These are phyloP conservation scores for Chlorociboria aeruginascens DNA, from an alignment of 495 filamentous ascomycete genomes.

Conservation along the genomic window DNA sequence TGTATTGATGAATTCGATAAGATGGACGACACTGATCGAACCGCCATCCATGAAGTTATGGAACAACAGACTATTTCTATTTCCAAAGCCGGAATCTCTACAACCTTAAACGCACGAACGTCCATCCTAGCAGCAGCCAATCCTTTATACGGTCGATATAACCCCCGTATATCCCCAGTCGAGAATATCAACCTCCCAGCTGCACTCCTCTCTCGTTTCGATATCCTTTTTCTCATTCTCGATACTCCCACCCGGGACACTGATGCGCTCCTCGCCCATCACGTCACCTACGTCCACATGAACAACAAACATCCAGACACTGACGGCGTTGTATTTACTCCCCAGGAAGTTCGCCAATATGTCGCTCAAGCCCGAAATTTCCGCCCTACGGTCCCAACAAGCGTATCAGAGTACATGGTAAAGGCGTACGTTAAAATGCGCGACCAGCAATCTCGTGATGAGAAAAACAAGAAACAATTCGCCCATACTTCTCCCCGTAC, in stretches of 20 bases:
- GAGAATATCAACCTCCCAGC: slow-evolving; percentile 98
- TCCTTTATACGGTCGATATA: slow-evolving; percentile 95
- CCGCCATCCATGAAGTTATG: slow-evolving; percentile 99
- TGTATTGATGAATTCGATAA: slow-evolving; percentile 99
- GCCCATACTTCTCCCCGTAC: slow-evolving; percentile 89
- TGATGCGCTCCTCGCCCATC: slow-evolving; percentile 87
- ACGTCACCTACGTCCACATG: slow-evolving; percentile 97
- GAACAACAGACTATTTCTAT: slow-evolving; percentile 99
- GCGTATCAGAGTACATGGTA: slow-evolving; percentile 88
- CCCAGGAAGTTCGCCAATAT: slow-evolving; percentile 88
- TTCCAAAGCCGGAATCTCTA: slow-evolving; percentile 95
- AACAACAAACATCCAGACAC: slow-evolving; percentile 85
- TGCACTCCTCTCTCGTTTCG: slow-evolving; percentile 90
- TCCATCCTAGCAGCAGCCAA: slow-evolving; percentile 98
- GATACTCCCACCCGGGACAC: slow-evolving; percentile 80
- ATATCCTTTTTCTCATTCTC: slow-evolving; percentile 90
- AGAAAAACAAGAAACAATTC: slow-evolving; percentile 79
- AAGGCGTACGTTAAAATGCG: slow-evolving; percentile 91
- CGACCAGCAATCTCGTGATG: slow-evolving; percentile 76
- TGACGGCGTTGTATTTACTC: slow-evolving; percentile 63
- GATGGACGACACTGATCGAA: slow-evolving; percentile 95
- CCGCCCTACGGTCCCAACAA: slow-evolving; percentile 71
- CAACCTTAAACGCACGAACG: slow-evolving; percentile 88
- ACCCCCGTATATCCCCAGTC: slow-evolving; percentile 88
- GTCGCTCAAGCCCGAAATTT: slow-evolving; percentile 84